Conservation (phyloP, 805 yeast genomes). For the Jamesozyma gamospora region DNA sequence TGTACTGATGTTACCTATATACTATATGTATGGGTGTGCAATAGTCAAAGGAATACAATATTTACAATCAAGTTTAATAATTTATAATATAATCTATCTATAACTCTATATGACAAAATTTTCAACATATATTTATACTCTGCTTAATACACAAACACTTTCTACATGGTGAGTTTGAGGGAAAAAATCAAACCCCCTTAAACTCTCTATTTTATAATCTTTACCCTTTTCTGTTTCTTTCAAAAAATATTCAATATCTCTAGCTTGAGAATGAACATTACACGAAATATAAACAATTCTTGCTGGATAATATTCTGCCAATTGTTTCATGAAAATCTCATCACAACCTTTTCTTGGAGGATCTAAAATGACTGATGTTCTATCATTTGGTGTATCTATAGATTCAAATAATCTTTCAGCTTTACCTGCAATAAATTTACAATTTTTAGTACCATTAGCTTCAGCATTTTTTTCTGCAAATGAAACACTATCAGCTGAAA, state of each 20-base stretch:
- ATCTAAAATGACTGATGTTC: constrained; percentile 85
- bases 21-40: too few relatives aligned
- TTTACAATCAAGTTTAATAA: too few relatives aligned
- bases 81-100: too few relatives aligned
- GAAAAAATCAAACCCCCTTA: constrained; percentile 93
- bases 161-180: constrained; percentile 93
- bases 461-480: constrained; percentile 79
- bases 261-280: constrained; percentile 94
- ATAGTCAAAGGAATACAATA: too few relatives aligned
- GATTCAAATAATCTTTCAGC: constrained; percentile 82
- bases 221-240: constrained; percentile 52
- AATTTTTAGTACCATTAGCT: constrained; percentile 63
- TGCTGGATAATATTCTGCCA: constrained; percentile 73
- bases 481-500: constrained; percentile 79
- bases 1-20: too few relatives aligned
- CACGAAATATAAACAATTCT: constrained; percentile 91
- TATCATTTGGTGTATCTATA: constrained; percentile 61
- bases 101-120: too few relatives aligned
- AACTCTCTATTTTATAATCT: constrained; percentile 62
- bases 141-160: constrained; percentile 63
- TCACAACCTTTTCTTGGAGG: constrained; percentile 98
- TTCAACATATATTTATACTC: constrained; percentile 17
- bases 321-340: constrained; percentile 72
- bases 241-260: constrained; percentile 80
- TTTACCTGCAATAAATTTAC: constrained; percentile 80